Base-by-base conservation (phyloP, 805 yeast species). In the Jamesozyma lodderae region DNA sequence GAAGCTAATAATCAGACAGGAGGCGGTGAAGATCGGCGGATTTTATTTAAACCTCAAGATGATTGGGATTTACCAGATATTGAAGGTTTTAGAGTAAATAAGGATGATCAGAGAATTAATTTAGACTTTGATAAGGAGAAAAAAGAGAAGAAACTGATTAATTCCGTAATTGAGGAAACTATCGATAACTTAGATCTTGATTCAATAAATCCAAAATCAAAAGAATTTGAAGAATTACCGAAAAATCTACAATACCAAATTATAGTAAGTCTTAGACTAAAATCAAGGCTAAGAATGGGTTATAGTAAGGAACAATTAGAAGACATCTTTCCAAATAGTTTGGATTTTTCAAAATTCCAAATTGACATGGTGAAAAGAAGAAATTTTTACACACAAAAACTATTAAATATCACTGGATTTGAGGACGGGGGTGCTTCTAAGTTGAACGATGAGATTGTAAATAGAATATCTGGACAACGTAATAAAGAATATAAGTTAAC, bases 251-350 rank as follows among this genome's bases (percentile, higher is more conserved):
- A 87, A 55, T 92, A 92, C 55, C 85, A 87, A 73, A 75, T 86
- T 3, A 63, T 92, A 10, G 84, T 92, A 8, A 85, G 84, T 42
- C 70, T 94, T 13, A 60, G 99, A 40, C 63, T 87, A 19, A 72
- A 86, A 44, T 88, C 96, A 0, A 66, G 99, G 41, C 70, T 92
- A 55, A 77, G 99, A 63, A 80, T 92, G 95, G 99, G 99, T 1
- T 88, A 83, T 53, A 69, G 90, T 0, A 84, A 87, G 41, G 87
- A 83, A n/a, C 96, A 92, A 52, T 66, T 92, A 25, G 83, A 84
- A 46, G 64, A 73, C 4, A 63, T 86, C 38, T 92, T 90, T 50
- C 94, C 96, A 0, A 70, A 83, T 51, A 76, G 88, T 37, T 70
- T 84, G 75, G 96, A 87, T 43, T 92, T 92, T 52, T 87, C 96